phyloP scores from a whole-genome alignment of 176 grass and related monocot species.

The Panicum miliaceum region DNA sequence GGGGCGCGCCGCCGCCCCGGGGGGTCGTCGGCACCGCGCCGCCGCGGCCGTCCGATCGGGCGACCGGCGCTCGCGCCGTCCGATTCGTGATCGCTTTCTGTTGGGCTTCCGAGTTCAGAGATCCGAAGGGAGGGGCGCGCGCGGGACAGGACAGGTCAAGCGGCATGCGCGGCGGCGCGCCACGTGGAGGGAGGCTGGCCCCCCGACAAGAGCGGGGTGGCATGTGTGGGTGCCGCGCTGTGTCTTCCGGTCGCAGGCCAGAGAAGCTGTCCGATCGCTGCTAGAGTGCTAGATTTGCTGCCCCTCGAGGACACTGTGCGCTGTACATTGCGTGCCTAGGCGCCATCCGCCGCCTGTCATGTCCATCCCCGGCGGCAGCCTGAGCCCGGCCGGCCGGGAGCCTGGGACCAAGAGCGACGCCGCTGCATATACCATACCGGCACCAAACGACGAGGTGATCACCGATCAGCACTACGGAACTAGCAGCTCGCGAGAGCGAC shows the following conservation, averaged over 20 bases:
- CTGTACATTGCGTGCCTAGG: not conserved
- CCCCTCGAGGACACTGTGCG: not conserved
- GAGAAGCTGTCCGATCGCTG: conserved; percentile 38
- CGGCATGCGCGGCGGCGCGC: conserved; percentile 32
- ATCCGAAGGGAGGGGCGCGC: not conserved
- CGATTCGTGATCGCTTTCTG: not conserved
- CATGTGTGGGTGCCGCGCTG: conserved; percentile 45
- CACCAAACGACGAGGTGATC: not conserved
- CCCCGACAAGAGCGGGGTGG: conserved; percentile 33
- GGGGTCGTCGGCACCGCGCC: conserved; percentile 13
- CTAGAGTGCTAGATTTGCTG: too few species aligned
- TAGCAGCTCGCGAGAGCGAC: not conserved
- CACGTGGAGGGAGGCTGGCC: conserved; percentile 35
- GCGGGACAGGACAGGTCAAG: conserved; percentile 8
- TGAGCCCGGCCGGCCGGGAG: not conserved
- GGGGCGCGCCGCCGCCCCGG: not conserved
- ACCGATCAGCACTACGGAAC: not conserved
- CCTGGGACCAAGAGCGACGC: not conserved
- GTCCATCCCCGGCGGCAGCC: not conserved
- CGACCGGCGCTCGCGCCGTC: not conserved
- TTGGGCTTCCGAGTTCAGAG: not conserved
- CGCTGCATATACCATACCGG: not conserved
- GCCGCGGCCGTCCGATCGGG: conserved; percentile 13
- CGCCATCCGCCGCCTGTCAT: not conserved
- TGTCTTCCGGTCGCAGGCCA: conserved; percentile 27